Evolutionary conservation across 495 filamentous ascomycete species (phyloP).

Genomic region (Podospora fimiseda): DNA sequence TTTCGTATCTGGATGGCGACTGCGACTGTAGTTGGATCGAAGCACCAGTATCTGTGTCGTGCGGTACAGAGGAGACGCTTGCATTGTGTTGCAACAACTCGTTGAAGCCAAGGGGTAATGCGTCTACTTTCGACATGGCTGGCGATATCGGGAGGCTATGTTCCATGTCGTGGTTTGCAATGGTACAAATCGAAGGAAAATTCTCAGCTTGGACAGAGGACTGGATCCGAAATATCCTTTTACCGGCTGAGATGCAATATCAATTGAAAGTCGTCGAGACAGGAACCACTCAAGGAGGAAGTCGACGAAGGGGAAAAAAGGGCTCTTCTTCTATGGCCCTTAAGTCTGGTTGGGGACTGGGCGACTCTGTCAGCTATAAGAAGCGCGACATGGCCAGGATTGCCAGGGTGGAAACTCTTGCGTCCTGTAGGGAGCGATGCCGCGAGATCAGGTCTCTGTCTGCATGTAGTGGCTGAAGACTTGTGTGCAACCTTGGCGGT

Average conservation of each 20-base stretch:
- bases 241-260: not conserved
- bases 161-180: no score
- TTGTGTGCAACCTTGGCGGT: constrained; percentile 18
- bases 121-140: constrained; percentile 33
- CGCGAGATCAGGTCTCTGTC: not conserved
- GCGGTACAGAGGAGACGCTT: constrained; percentile 22
- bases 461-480: constrained; percentile 6
- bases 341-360: not conserved
- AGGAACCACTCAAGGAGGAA: constrained; percentile 1
- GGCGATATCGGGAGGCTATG: constrained; percentile 37
- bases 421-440: not conserved
- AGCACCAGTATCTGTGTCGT: constrained; percentile 15
- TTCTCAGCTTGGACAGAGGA: not conserved
- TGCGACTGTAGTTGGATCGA: constrained; percentile 33
- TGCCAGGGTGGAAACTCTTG: not conserved
- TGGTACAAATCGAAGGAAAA: no score
- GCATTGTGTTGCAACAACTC: constrained; percentile 47
- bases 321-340: not conserved
- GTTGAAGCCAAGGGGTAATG: constrained; percentile 38
- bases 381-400: not conserved
- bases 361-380: not conserved
- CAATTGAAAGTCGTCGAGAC: not conserved
- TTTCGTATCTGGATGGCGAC: constrained; percentile 37
- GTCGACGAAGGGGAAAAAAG: not conserved
- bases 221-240: not conserved